Conservation (phyloP, 371 early-diverging fungal genomes). For the Dentiscutata heterogama region DNA sequence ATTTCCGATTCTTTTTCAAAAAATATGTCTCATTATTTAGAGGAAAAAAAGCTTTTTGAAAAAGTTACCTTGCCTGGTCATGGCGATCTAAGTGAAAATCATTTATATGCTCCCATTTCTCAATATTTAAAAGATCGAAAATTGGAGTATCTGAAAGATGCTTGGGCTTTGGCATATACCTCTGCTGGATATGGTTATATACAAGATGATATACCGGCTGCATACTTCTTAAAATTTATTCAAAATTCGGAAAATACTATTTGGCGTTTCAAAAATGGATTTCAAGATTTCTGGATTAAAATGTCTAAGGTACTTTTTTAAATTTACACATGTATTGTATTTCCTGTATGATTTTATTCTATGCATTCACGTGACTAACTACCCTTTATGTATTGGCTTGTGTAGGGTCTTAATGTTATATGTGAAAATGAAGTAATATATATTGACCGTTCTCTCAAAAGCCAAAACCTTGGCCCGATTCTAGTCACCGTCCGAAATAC, state of each 20-base stretch:
- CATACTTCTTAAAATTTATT: conserved; percentile 23
- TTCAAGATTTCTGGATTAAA: conserved; percentile 27
- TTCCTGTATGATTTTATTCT: neutral
- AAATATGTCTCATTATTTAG: conserved; percentile 22
- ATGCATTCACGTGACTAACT: neutral
- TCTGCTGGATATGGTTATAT: conserved; percentile 39
- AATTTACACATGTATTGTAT: neutral
- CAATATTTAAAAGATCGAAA: conserved; percentile 32
- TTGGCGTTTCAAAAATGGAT: conserved; percentile 20
- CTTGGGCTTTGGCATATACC: conserved; percentile 37
- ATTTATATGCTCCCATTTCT: conserved; percentile 15
- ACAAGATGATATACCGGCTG: conserved; percentile 15
- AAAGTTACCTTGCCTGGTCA: conserved; percentile 12
- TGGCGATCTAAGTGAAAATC: conserved; percentile 7
- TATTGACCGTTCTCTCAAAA: conserved; percentile 24
- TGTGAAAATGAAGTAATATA: neutral
- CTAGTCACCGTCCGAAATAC: conserved; percentile 1
- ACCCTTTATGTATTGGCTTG: neutral
- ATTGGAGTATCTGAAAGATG: conserved; percentile 25
- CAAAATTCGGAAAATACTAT: conserved; percentile 30
- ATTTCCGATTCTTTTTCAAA: neutral
- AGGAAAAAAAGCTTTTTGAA: neutral
- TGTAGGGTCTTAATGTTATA: conserved; percentile 8
- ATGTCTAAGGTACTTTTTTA: conserved; percentile 5
- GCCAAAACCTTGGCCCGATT: neutral